Conservation (phyloP, 2,329 filamentous ascomycete species). For the Penicillium sp. region DNA sequence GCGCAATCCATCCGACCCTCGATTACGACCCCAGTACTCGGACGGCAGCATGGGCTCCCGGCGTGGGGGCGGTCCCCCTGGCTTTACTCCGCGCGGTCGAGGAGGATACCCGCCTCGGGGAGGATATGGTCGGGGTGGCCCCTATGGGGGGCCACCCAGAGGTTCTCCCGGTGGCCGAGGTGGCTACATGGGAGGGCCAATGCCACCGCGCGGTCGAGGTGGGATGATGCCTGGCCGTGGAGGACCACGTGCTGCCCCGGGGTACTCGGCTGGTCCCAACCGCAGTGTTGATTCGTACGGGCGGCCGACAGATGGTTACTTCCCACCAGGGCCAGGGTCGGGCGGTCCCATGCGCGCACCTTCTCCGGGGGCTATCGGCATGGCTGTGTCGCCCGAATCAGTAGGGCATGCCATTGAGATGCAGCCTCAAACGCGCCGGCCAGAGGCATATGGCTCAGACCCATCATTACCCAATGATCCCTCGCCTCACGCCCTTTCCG, state of each 20-base stretch:
- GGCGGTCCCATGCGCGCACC: conserved; percentile 18
- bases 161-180: conserved; percentile 42
- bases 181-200: conserved; percentile 29
- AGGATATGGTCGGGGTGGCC: conserved; percentile 38
- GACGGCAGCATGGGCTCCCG: conserved; percentile 42
- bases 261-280: conserved; percentile 44
- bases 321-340: conserved; percentile 20
- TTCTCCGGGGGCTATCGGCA: conserved; percentile 30
- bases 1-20: conserved; percentile 39
- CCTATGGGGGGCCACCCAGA: conserved; percentile 30
- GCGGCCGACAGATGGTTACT: conserved; percentile 25
- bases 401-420: conserved; percentile 70
- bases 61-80: conserved; percentile 34
- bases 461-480: conserved; percentile 20
- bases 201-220: conserved; percentile 28
- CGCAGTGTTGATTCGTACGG: conserved; percentile 32
- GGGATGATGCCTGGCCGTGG: conserved; percentile 40
- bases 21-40: conserved; percentile 43
- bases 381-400: conserved; percentile 32
- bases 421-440: conserved; percentile 60
- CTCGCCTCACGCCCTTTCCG: conserved; percentile 23
- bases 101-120: conserved; percentile 49
- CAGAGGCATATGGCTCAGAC: conserved; percentile 15
- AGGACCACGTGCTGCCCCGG: conserved; percentile 38
- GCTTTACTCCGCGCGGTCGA: conserved; percentile 50